Base-by-base conservation (phyloP, 305 asterid species). In the Fraxinus velutina region DNA sequence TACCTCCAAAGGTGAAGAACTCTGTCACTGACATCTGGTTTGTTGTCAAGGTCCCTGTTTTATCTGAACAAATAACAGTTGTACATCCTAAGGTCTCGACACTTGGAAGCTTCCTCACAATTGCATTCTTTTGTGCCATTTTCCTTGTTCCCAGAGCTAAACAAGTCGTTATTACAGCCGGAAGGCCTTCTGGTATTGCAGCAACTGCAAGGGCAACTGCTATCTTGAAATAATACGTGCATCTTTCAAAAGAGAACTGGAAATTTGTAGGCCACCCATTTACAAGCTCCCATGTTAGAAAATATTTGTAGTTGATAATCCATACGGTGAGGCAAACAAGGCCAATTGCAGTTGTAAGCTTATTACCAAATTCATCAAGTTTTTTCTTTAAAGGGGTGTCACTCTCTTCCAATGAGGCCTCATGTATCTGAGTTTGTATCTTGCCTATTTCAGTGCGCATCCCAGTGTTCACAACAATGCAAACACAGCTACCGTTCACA, bases 81-180 rank as follows among this genome's bases (percentile, higher is more conserved):
- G 98, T 92, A 85, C 98, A 93, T 29, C 98, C 98, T 71, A 95
- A 85, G 5, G 98, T 95, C 89, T 95, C 98, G 76, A 95, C 98
- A 24, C 98, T 95, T 0, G 95, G 97, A 79, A 95, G 97, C 90
- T 95, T 93, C 87, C 97, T 78, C 10, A 93, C 97, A 1, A 95
- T 88, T 1, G 98, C 98, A 30, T 95, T 95, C 88, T 92, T 91
- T 47, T 90, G 92, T 5, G 97, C 98, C 98, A 93, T 92, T 85
- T 92, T 95, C n/a, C 92, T 86, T 10, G 98, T 95, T 24, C 98
- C 98, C n/a, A 95, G 88, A 13, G 98, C 98, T 79, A 93, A 85
- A 86, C 95, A 95, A 6, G 98, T 93, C 0, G 98, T 94, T 19
- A 95, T 95, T 6, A 95, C 98, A 52, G 98, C 91, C 2, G 98